A percentile compares a stretch with the other conserved stretches of the same genome.
phyloP scores from a whole-genome alignment of 352 stramenopile species.

The Pythium monospermum region DNA sequence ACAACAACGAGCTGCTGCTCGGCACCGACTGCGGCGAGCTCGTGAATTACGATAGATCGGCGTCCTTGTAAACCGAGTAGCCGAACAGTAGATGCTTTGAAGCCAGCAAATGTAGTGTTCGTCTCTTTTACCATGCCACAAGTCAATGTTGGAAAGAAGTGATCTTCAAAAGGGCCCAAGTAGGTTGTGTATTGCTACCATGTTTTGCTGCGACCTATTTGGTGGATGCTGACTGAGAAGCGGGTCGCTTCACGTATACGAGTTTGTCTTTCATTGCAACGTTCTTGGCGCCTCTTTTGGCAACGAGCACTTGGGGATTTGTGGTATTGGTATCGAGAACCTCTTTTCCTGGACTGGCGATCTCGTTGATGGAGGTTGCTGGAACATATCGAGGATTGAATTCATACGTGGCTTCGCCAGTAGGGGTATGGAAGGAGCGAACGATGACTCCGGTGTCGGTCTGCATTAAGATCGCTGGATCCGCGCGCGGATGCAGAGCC shows the following conservation, averaged over 20 bases:
- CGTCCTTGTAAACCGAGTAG: conserved; percentile 3
- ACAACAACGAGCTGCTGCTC: conserved; percentile 70
- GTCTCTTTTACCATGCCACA: too few relatives aligned
- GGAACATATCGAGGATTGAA: conserved; percentile 37
- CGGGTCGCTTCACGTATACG: conserved; percentile 54
- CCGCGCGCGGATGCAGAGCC: conserved; percentile 20
- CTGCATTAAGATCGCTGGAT: conserved; percentile 36
- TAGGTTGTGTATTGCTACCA: too few relatives aligned
- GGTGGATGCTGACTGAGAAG: not conserved
- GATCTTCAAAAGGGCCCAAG: too few relatives aligned
- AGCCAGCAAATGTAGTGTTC: too few relatives aligned
- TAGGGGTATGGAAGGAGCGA: conserved; percentile 23
- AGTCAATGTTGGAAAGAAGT: too few relatives aligned
- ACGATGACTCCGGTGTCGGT: conserved; percentile 52
- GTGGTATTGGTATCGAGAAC: not conserved
- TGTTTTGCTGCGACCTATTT: not conserved
- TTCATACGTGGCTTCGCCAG: conserved; percentile 30
- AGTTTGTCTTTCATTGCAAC: conserved; percentile 42
- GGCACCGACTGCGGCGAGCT: conserved; percentile 71
- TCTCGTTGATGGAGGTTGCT: not conserved
- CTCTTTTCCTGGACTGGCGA: not conserved
- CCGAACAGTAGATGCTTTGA: too few relatives aligned
- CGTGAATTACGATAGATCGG: conserved; percentile 73
- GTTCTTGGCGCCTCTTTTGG: conserved; percentile 37
- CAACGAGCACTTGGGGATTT: conserved; percentile 23